phyloP scores from a whole-genome alignment of 768 basidiomycete species.

The Mycena albidolilacea region DNA sequence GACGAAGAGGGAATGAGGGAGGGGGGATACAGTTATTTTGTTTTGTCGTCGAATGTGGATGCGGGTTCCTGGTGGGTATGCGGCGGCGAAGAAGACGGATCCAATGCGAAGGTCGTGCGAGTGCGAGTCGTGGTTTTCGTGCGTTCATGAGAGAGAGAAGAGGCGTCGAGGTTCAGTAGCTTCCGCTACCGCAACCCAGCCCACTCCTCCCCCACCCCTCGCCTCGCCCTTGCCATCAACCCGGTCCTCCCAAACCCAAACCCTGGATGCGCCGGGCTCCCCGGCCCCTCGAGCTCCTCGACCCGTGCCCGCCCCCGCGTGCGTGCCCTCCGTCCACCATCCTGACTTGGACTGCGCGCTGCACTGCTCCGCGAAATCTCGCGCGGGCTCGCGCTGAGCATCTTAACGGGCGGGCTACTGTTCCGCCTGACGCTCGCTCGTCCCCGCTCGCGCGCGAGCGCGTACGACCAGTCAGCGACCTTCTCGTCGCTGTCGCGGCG shows the following conservation, averaged over 20 bases:
- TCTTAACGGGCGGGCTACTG: conserved; percentile 64
- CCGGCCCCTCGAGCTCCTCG: conserved; percentile 66
- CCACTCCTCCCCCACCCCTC: conserved; percentile 22
- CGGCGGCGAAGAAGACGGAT: background rate
- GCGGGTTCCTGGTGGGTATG: no score
- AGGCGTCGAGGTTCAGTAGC: no score
- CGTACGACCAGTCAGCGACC: conserved; percentile 64
- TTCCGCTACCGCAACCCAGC: conserved; percentile 11
- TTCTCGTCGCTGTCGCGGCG: conserved; percentile 53
- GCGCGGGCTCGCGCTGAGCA: conserved; percentile 40
- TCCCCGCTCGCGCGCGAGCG: conserved; percentile 53
- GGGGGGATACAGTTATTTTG: conserved; percentile 16
- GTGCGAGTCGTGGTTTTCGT: background rate
- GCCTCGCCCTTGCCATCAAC: conserved; percentile 61
- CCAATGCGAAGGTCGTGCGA: background rate
- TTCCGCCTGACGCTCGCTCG: conserved; percentile 62
- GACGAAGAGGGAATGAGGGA: background rate
- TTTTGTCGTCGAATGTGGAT: background rate
- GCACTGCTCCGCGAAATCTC: conserved; percentile 31
- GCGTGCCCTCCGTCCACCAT: conserved; percentile 42
- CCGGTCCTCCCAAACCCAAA: conserved; percentile 78
- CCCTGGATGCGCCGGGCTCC: conserved; percentile 69
- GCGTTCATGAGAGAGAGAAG: no score
- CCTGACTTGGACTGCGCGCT: conserved; percentile 39
- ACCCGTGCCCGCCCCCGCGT: conserved; percentile 69